These are phyloP conservation scores for Sphagnum fallax DNA, from an alignment of 228 moss, liverwort and hornwort genomes.

Conservation along the genomic window DNA sequence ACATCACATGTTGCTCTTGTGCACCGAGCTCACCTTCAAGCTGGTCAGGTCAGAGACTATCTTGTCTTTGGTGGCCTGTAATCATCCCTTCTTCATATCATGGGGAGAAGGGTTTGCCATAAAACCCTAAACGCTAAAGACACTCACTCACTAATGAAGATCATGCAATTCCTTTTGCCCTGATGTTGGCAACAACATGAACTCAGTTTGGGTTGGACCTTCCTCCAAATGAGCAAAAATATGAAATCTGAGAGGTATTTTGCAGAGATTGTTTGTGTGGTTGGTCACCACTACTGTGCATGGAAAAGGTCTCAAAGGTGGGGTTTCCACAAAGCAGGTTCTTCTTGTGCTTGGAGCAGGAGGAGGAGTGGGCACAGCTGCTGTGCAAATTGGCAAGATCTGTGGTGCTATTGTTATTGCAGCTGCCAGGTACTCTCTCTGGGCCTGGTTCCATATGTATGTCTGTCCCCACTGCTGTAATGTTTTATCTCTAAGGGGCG, in stretches of 20 bases:
- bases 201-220: neutral
- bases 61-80: neutral
- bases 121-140: neutral
- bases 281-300: too few relatives aligned
- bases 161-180: neutral
- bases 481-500: neutral
- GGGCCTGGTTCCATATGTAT: neutral
- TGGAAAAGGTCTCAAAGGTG: too few relatives aligned
- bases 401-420: constrained; percentile 91
- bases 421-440: constrained; percentile 60
- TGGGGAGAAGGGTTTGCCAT: neutral
- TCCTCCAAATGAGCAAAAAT: too few relatives aligned
- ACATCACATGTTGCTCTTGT: constrained; percentile 80
- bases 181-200: neutral
- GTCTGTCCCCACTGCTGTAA: neutral
- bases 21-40: constrained; percentile 73
- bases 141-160: neutral
- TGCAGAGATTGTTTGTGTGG: too few relatives aligned
- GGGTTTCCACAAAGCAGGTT: constrained; percentile 42
- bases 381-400: constrained; percentile 91
- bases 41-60: constrained; percentile 60
- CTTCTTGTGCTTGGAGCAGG: constrained; percentile 90
- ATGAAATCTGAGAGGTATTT: too few relatives aligned
- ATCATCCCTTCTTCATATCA: too few relatives aligned
- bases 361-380: constrained; percentile 86